Evolutionary conservation across 148 eudicot species (phyloP), one percentile per base, ranked within the genome.

Genomic region (Bassia scoparia): DNA sequence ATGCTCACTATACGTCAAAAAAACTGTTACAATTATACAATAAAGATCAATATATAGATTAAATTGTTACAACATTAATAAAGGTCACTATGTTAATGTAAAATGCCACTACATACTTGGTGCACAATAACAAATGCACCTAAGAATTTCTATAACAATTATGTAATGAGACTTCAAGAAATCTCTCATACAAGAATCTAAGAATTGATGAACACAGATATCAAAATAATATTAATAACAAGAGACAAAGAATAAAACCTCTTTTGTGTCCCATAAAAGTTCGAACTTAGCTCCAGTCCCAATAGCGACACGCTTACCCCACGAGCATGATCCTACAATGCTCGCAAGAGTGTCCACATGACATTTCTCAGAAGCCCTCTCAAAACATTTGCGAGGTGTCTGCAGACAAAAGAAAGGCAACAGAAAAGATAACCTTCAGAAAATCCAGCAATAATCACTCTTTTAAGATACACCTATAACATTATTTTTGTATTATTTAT

Each of bases 251-350:
- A 24, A 33, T 23, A 72, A 3, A 64, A 95, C 99, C 92, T 90
- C 87, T 76, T 83, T 85, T 20, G 86, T 87, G 76, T 86, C 91
- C 97, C 96, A 91, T 35, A 91, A 83, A 30, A 95, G 31, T 52
- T 95, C 97, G 68, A 95, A 95, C 58, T 82, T 79, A n/a, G 92
- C 81, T 53, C 99, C 99, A 4, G 97, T 95, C 41, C 99, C 99
- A 67, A 95, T 91, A 74, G 97, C 85, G 56, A 95, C 99, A 73
- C 81, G 97, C 82, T 92, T 95, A 7, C 99, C 99, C 99, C 99
- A 95, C 14, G 97, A 87, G 75, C 99, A 95, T 38, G 99, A 90
- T 68, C 87, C 99, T 31, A 95, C 99, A 60, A 95, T 88, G 80
- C 99, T 90, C 5, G 96, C 75, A 64, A 95, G 74, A 23, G 91